These are phyloP conservation scores for Tilletia indica DNA, from an alignment of 1,284 basidiomycete genomes.

Conservation along the genomic window DNA sequence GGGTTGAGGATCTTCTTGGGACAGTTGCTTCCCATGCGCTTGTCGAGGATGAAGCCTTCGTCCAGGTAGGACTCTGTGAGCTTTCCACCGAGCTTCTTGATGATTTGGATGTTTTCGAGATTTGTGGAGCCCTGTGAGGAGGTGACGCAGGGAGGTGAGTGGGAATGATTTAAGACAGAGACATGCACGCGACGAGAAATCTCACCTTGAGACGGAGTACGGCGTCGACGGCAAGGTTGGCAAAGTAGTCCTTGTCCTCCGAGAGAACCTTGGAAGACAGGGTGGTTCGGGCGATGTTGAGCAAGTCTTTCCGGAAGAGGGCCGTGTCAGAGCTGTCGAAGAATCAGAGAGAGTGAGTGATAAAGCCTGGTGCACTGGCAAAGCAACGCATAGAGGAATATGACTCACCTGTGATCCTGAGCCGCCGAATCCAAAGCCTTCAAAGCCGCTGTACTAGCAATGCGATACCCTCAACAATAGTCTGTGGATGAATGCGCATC, in stretches of 20 bases:
- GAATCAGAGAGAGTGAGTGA: neutral
- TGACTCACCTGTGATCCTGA: slow-evolving; percentile 67
- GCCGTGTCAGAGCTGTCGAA: slow-evolving; percentile 61
- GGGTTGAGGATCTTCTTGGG: slow-evolving; percentile 88
- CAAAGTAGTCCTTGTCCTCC: slow-evolving; percentile 98
- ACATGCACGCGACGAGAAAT: neutral
- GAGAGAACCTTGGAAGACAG: slow-evolving; percentile 93
- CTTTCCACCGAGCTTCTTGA: slow-evolving; percentile 99
- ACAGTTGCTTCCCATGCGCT: slow-evolving; percentile 89
- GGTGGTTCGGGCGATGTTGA: slow-evolving; percentile 96
- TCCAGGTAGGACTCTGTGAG: slow-evolving; percentile 97
- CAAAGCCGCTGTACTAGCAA: slow-evolving; percentile 83
- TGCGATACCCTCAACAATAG: slow-evolving; percentile 96
- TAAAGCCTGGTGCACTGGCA: neutral
- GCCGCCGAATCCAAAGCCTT: slow-evolving; percentile 78
- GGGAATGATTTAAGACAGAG: neutral
- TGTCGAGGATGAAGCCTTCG: slow-evolving; percentile 98
- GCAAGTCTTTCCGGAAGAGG: slow-evolving; percentile 80
- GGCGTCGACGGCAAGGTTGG: slow-evolving; percentile 95
- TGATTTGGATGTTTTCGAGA: slow-evolving; percentile 98
- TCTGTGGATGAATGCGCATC: slow-evolving; percentile 90
- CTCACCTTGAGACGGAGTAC: slow-evolving; percentile 77
- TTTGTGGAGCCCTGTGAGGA: slow-evolving; percentile 75
- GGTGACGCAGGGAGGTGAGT: no score
- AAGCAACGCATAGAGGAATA: neutral